A percentile compares a stretch with the other conserved stretches of the same genome.
Conservation (phyloP, 2,329 filamentous ascomycete genomes). For the Stromatinia cepivora region DNA sequence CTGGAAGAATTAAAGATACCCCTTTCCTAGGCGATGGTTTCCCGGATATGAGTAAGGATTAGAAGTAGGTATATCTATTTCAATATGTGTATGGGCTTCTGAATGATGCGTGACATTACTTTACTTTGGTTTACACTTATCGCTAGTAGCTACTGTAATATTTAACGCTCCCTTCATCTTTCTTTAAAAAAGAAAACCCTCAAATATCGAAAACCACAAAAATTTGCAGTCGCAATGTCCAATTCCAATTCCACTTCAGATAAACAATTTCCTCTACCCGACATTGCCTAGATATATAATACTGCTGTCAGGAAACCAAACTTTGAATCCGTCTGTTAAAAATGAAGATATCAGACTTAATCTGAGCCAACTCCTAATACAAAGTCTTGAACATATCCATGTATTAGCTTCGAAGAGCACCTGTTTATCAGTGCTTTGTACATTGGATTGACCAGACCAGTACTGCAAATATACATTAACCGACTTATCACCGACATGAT, state of each 20-base stretch:
- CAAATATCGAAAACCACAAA: not conserved
- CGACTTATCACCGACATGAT: no score
- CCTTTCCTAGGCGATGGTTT: not conserved
- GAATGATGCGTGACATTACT: no score
- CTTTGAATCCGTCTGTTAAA: not conserved
- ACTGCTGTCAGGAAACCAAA: not conserved
- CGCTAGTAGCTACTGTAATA: not conserved
- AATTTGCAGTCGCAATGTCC: not conserved
- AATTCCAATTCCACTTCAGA: not conserved
- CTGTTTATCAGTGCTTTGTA: no score
- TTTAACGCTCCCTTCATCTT: not conserved
- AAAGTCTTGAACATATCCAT: no score
- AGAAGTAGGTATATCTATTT: not conserved
- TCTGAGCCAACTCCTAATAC: rapidly evolving
- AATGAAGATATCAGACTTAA: not conserved
- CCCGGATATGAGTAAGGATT: not conserved
- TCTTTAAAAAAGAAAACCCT: not conserved
- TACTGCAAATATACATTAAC: not conserved
- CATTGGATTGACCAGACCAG: not conserved
- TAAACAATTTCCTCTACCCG: no score
- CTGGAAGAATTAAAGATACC: slow-evolving; percentile 1
- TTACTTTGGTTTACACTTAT: no score
- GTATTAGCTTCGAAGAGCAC: not conserved
- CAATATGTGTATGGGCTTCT: no score
- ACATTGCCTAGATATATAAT: no score